Base-by-base conservation (phyloP, 169 alveolate genomes). In the Cryptosporidium xiaoi region DNA sequence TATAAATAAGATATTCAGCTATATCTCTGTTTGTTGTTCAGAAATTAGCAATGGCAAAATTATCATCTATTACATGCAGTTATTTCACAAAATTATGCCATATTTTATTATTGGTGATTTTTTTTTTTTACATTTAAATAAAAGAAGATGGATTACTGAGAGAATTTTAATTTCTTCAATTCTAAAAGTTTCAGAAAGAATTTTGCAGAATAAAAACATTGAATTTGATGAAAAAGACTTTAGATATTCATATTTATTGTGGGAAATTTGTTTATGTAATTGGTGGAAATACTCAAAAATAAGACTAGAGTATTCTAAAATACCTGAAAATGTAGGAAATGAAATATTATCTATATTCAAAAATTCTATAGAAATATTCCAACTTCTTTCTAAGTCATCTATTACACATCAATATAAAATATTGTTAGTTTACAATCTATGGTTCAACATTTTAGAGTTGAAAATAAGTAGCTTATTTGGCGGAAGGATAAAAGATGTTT, bases 61-160 rank as follows among this genome's bases (percentile, higher is more conserved):
- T 33, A 58, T 77, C 1, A 34, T 24, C 20, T 20, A 15, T 40
- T 77, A 20, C 56, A 2, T 56, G 34, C 24, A 34, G 20, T 36
- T 77, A 13, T 56, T 50, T 58, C 87, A 77, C 44, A 60, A 44
- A 16, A 56, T 77, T 24, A 34, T 77, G 12, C 87, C 87, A 8
- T 77, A 40, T 27, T 77, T 77, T 77, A 46, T 77, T 7, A 46
- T 77, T 60, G 71, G 87, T 5, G 87, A 77, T 44, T 77, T 77
- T 34, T 33, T 77, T 1, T 51, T 56, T 51, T 18, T 56, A 3
- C 34, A 53, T 51, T 50, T 29, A 44, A 31, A 20, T 44, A 29
- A 15, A 40, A 12, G 67, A 53, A 48, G 29, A 24, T 77, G 87
- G 87, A 77, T 33, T 60, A 77, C 87, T 20, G 87, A 77, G 56